These are phyloP conservation scores for Hysterium pulicare DNA, from an alignment of 2,329 filamentous ascomycete genomes.

Conservation along the genomic window DNA sequence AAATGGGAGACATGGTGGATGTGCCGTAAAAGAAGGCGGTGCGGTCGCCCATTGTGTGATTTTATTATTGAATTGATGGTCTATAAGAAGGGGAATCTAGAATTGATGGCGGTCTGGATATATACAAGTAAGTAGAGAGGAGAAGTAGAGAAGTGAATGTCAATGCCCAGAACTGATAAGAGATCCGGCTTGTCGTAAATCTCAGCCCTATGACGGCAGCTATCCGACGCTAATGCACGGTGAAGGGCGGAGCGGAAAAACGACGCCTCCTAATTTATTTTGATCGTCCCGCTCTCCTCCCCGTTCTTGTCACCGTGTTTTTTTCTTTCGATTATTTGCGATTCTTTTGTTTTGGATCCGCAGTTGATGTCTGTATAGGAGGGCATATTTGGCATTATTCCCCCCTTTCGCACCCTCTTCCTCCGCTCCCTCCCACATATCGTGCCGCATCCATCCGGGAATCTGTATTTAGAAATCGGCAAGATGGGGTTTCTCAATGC, in stretches of 20 bases:
- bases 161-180: conserved; percentile 12
- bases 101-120: background rate
- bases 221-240: conserved; percentile 27
- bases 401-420: too few species aligned
- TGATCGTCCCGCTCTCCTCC: background rate
- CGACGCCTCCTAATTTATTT: background rate
- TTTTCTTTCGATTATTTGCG: too few species aligned
- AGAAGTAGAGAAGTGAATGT: background rate
- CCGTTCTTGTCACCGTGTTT: too few species aligned
- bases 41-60: conserved; percentile 41
- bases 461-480: conserved; percentile 2
- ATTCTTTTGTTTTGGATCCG: too few species aligned
- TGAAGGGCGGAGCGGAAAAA: background rate
- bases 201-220: conserved; percentile 18
- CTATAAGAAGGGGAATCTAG: background rate
- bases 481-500: conserved; percentile 36
- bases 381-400: too few species aligned
- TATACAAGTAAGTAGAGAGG: background rate
- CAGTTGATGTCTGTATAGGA: too few species aligned
- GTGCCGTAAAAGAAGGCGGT: conserved; percentile 64
- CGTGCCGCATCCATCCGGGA: too few species aligned
- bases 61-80: background rate
- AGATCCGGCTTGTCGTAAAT: conserved; percentile 6
- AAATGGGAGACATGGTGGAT: background rate
- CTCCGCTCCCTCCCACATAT: too few species aligned